Evolutionary conservation across 306 rosid genomes (phyloP), one percentile per base, ranked within the genome.

Genomic region (Alnus rubra): DNA sequence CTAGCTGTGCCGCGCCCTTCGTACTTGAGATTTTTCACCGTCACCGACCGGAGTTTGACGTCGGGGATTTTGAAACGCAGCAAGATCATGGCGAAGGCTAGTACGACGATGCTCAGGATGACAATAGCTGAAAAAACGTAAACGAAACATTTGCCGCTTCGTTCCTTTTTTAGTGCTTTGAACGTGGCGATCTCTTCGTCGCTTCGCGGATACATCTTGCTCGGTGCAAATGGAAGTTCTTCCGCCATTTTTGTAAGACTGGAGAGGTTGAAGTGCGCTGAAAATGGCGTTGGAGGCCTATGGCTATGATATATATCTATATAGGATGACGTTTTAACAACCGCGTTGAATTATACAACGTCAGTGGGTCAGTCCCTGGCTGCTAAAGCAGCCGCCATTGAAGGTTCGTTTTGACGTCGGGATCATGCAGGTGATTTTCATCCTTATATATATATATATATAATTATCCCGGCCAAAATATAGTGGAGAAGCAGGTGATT

Each of bases 111-210:
- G 69, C 79, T 33, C 8, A 50, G 81, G 39, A 86, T 0, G 45
- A 92, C 97, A 49, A 92, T 73, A 1, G 19, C 19, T 1, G 90
- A 48, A 15, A 94, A 87, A 39, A 86, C 0, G 72, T 74, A 87
- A 5, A 94, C 84, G 72, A 92, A 90, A 68, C 94, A 86, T 79
- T 87, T 92, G 85, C 79, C 84, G 82, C 76, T 87, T 44, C 88
- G 54, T 54, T 92, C 87, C 14, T 80, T 16, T 14, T 71, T 77
- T 10, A 65, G 80, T 49, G 80, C 59, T 64, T 62, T 83, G 80
- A 82, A 71, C 19, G 86, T 74, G 16, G 83, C 73, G 1, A 70
- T 54, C 28, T 81, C 87, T 71, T 87, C 71, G 67, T 88, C 79
- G 83, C 85, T 80, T 35, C 64, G 83, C 9, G 54, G 79, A 71